Conservation (phyloP, 139 green algal genomes). For the Klebsormidium nitens region DNA sequence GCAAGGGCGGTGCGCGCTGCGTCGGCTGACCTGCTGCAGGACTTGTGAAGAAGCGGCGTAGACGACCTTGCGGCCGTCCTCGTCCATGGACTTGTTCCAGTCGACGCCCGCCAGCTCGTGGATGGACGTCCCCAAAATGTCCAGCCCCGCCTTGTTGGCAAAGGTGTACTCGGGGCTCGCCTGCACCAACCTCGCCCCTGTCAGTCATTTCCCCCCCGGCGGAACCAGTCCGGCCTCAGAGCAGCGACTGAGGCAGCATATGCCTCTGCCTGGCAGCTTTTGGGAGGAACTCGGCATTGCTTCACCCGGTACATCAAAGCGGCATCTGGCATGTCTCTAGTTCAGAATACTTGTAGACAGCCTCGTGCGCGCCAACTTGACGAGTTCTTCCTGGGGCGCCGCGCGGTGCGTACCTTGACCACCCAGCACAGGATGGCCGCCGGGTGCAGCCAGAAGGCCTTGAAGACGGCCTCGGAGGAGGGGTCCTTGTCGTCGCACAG, state of each 20-base stretch:
- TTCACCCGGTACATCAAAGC: too few species aligned
- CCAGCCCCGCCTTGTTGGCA: slow-evolving; percentile 26
- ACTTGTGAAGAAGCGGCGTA: slow-evolving; percentile 14
- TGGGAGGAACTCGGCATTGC: too few species aligned
- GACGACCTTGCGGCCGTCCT: slow-evolving; percentile 11
- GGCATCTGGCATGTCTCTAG: too few species aligned
- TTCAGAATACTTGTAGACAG: too few species aligned
- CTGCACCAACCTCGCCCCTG: neutral
- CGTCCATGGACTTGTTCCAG: slow-evolving; percentile 28
- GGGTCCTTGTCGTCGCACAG: neutral
- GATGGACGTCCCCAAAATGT: slow-evolving; percentile 23
- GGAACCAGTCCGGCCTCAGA: neutral
- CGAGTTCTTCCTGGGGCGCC: neutral
- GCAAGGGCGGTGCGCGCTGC: too few species aligned
- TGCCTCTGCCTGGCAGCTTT: too few species aligned
- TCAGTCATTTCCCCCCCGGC: neutral
- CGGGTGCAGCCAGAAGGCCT: slow-evolving; percentile 17
- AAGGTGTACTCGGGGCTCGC: slow-evolving; percentile 21
- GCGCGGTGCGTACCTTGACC: slow-evolving; percentile 4
- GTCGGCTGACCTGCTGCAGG: too few species aligned
- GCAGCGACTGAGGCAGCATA: neutral
- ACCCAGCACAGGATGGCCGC: slow-evolving; percentile 26
- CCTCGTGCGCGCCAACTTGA: neutral
- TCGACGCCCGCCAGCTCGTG: slow-evolving; percentile 7
- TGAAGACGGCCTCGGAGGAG: slow-evolving; percentile 10